Percentiles rank a stretch among this genome's conserved stretches.
Evolutionary conservation across 2,329 filamentous ascomycete species (phyloP).

Genomic region (Myriosclerotinia curreyana): DNA sequence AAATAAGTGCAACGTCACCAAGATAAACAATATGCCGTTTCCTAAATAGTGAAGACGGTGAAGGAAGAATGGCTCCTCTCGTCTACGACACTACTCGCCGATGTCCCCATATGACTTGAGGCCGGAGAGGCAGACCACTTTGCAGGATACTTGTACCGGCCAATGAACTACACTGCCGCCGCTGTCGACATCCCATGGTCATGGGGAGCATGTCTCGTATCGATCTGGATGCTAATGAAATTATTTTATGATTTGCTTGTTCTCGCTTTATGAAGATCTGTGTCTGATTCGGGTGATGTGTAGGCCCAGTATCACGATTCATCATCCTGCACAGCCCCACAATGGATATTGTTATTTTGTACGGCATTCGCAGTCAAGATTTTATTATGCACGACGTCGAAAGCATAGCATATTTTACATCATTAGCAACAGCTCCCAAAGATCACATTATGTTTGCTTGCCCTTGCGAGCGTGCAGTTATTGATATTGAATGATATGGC

Average conservation of each 20-base stretch:
- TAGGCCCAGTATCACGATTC: not conserved
- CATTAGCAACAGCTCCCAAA: not conserved
- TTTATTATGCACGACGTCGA: not conserved
- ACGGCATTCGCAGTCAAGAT: not conserved
- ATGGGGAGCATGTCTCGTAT: slow-evolving; percentile 15
- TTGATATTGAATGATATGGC: not conserved
- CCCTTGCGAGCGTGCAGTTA: not conserved
- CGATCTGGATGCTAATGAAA: not conserved
- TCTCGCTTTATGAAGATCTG: not conserved
- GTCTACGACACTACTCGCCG: no score
- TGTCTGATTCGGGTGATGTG: slow-evolving; percentile 5
- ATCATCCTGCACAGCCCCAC: not conserved
- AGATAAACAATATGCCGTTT: not conserved
- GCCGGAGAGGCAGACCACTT: not conserved
- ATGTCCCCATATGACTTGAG: no score
- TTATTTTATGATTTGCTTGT: not conserved
- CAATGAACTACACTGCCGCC: slow-evolving; percentile 3
- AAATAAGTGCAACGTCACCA: not conserved
- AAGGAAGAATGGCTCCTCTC: no score
- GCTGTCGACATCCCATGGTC: slow-evolving; percentile 6
- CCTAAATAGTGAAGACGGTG: not conserved
- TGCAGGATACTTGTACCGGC: not conserved
- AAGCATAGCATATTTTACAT: not conserved
- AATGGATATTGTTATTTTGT: not conserved
- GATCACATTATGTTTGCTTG: not conserved